Evolutionary conservation across 495 filamentous ascomycete species (phyloP).

Genomic region (Xylaria bambusicola): DNA sequence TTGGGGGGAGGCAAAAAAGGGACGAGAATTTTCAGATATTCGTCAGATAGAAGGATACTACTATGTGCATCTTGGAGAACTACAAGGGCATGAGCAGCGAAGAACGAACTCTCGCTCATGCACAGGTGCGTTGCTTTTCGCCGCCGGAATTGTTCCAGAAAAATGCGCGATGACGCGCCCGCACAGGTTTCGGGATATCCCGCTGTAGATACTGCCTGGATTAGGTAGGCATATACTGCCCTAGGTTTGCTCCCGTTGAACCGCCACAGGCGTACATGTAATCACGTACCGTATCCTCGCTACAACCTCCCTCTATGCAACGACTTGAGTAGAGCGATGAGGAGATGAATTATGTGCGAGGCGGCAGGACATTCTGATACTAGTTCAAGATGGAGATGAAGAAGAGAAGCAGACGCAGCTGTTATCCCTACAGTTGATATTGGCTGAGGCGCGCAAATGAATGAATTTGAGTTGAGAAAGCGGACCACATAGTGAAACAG

Average conservation of each 20-base stretch:
- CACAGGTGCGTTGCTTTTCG: slow-evolving; percentile 1
- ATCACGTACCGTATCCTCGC: neutral
- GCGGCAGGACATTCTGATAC: no score
- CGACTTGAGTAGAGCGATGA: no score
- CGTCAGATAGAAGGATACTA: neutral
- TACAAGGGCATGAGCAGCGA: neutral
- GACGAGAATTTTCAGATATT: neutral
- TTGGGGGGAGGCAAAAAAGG: neutral
- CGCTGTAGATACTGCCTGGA: neutral
- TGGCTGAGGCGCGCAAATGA: no score
- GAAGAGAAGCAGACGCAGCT: no score
- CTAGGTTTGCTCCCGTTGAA: neutral
- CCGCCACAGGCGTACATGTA: neutral
- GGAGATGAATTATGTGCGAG: no score
- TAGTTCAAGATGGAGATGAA: no score
- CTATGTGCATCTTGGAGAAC: no score
- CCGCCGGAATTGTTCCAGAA: slow-evolving; percentile 16
- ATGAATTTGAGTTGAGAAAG: no score
- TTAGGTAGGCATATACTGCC: neutral
- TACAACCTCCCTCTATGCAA: neutral
- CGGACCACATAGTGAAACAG: no score
- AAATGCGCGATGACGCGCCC: slow-evolving; percentile 14
- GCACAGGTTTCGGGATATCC: slow-evolving; percentile 9
- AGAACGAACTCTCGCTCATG: neutral
- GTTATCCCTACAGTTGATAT: no score